Base-by-base conservation (phyloP, 2,329 filamentous ascomycete genomes). In the Leptographium wingfieldii region DNA sequence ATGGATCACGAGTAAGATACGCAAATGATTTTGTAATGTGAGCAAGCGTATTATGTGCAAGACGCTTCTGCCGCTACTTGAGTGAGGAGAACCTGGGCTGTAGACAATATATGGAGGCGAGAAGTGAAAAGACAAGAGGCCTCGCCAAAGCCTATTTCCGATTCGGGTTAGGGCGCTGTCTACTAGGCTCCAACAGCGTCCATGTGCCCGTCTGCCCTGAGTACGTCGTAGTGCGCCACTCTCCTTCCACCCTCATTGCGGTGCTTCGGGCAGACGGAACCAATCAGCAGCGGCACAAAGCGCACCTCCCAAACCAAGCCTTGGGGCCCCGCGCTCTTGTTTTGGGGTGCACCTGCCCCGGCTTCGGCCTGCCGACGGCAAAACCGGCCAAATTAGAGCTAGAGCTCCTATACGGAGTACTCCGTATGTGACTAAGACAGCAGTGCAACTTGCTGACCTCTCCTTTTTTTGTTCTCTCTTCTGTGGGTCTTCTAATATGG, bases 211-310 rank as follows among this genome's bases (percentile, higher is more conserved):
- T 2, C 9, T 14, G 35, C 38, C 25, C 55, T 43, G 22, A 31
- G 19, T 9, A 22, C 22, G 22, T 22, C 22, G 22, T 22, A 35
- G 19, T 7, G 55, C 14, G 31, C 54, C 57, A 46, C 43, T n/a
- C 43, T 63, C 58, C 59, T 43, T 58, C 55, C 55, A 35, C 53
- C 60, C 58, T 58, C 40, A 48, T 38, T 29, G 43, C 22, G 43
- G 48, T 38, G 57, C 62, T 65, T 68, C 68, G 68, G 68, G 58
- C 68, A 59, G 65, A 68, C 31, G 68, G 68, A 69, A 63, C 66
- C 68, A 68, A 68, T 68, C 55, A 67, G 58, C 48, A 54, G 31
- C 49, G 22, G 22, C 9, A 22, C 46, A 52, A 52, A 11, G 6
- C 11, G 22, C 29, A 9, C 25, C 43, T 19, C 22, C 19, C 33